A percentile compares a stretch with the other conserved stretches of the same genome.
Evolutionary conservation across 2,329 filamentous ascomycete species (phyloP).

Genomic region (Fusarium neocosmosporiellum): DNA sequence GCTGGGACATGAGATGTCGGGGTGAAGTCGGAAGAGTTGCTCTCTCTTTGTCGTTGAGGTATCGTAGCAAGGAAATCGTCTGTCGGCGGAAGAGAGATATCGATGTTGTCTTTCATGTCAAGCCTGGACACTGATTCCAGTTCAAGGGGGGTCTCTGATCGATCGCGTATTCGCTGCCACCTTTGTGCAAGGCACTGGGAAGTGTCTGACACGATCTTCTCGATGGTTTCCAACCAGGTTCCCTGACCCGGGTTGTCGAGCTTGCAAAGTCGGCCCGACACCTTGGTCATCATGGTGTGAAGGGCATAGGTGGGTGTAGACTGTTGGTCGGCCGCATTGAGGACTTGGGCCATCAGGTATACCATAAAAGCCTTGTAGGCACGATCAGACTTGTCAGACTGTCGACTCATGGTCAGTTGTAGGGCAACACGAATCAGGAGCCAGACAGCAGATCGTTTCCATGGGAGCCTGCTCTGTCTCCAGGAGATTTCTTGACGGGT

Average conservation of each 20-base stretch:
- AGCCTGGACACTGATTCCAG: neutral
- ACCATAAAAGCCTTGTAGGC: slow-evolving; percentile 34
- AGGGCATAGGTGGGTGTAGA: slow-evolving; percentile 7
- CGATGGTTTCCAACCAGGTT: slow-evolving; percentile 9
- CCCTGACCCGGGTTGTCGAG: neutral
- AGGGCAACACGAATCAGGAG: slow-evolving; percentile 64
- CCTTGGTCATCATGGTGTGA: slow-evolving; percentile 27
- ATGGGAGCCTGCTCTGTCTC: slow-evolving; percentile 44
- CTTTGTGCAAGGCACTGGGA: neutral
- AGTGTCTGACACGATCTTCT: neutral
- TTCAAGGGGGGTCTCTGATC: neutral
- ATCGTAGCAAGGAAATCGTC: slow-evolving; percentile 26
- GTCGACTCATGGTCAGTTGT: slow-evolving; percentile 48
- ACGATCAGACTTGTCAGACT: neutral
- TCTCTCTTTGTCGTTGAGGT: neutral
- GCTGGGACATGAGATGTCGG: slow-evolving; percentile 12
- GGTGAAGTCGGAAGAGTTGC: neutral
- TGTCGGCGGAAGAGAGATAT: slow-evolving; percentile 13
- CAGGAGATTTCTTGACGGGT: slow-evolving; percentile 66
- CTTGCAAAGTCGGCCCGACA: slow-evolving; percentile 23
- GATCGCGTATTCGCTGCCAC: slow-evolving; percentile 14
- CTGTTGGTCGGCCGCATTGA: neutral
- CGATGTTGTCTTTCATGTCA: slow-evolving; percentile 2
- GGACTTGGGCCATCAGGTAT: slow-evolving; percentile 11
- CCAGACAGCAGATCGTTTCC: slow-evolving; percentile 66